These are phyloP conservation scores for Podospora pseudoanserina DNA, from an alignment of 495 filamentous ascomycete genomes.

Conservation along the genomic window DNA sequence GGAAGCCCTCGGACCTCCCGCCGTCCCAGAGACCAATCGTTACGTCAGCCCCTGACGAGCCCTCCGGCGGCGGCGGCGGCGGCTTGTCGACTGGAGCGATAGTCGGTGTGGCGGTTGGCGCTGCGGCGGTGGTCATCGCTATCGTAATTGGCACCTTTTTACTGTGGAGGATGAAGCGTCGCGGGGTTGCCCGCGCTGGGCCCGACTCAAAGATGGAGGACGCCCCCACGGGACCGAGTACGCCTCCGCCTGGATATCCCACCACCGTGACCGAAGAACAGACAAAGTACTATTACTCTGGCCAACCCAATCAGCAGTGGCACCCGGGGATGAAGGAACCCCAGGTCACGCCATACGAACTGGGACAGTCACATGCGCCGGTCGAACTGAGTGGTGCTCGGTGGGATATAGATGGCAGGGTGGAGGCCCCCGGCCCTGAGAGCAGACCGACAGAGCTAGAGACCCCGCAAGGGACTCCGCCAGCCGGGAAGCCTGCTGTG, in stretches of 20 bases:
- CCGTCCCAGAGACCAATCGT: not conserved
- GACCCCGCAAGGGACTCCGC: not conserved
- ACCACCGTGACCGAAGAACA: not conserved
- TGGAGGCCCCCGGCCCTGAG: not conserved
- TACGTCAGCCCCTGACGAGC: not conserved
- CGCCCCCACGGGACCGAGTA: not conserved
- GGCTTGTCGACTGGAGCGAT: slow-evolving; percentile 20
- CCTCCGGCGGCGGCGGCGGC: not conserved
- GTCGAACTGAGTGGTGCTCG: not conserved
- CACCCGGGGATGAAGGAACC: not conserved
- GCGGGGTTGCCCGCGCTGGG: not conserved
- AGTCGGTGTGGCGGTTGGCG: slow-evolving; percentile 24
- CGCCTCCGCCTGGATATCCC: not conserved
- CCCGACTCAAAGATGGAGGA: not conserved
- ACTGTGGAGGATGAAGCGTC: slow-evolving; percentile 19
- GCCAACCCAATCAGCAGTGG: not conserved
- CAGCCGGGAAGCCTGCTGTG: not conserved
- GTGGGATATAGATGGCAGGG: not conserved
- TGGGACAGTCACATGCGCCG: not conserved
- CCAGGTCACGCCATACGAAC: not conserved
- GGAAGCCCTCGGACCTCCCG: slow-evolving; percentile 8
- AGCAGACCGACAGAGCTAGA: not conserved
- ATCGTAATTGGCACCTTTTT: slow-evolving; percentile 14
- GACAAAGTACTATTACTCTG: not conserved
- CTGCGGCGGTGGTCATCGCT: slow-evolving; percentile 14